A percentile compares a stretch with the other conserved stretches of the same genome.
phyloP scores from a whole-genome alignment of 208 protist genomes.

The Wallacemonas rigidus region DNA sequence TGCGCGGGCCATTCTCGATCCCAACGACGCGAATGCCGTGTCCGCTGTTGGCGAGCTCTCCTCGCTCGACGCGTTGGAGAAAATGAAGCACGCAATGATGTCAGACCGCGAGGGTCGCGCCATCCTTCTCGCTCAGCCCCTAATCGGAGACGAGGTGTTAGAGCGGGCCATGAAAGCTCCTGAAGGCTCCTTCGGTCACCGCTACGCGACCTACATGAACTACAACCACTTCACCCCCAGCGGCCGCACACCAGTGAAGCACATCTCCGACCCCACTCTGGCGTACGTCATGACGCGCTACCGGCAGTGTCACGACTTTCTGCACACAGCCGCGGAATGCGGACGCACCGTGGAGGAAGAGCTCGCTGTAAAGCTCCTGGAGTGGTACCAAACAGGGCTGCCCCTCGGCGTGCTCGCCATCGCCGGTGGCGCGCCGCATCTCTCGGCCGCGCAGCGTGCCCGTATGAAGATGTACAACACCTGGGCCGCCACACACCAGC shows the following conservation, averaged over 20 bases:
- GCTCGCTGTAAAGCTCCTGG: constrained; percentile 80
- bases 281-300: constrained; percentile 88
- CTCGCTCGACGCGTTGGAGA: constrained; percentile 56
- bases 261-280: constrained; percentile 69
- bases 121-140: constrained; percentile 62
- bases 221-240: constrained; percentile 76
- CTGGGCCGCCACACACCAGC: constrained; percentile 65
- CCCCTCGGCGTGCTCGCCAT: constrained; percentile 75
- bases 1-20: constrained; percentile 61
- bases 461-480: constrained; percentile 52
- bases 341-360: constrained; percentile 87
- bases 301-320: constrained; percentile 86
- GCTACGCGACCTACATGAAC: constrained; percentile 82
- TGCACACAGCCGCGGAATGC: constrained; percentile 63
- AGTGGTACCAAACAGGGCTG: constrained; percentile 83
- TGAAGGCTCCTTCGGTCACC: constrained; percentile 68
- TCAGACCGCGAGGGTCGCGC: constrained; percentile 56
- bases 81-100: constrained; percentile 82
- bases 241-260: constrained; percentile 59
- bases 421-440: constrained; percentile 60
- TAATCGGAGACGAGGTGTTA: constrained; percentile 63
- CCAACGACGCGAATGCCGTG: constrained; percentile 61
- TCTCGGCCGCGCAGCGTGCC: constrained; percentile 44
- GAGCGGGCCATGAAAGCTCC: constrained; percentile 44
- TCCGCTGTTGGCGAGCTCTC: constrained; percentile 78